phyloP scores from a whole-genome alignment of 2,329 filamentous ascomycete species.

The Beauveria caledonica region DNA sequence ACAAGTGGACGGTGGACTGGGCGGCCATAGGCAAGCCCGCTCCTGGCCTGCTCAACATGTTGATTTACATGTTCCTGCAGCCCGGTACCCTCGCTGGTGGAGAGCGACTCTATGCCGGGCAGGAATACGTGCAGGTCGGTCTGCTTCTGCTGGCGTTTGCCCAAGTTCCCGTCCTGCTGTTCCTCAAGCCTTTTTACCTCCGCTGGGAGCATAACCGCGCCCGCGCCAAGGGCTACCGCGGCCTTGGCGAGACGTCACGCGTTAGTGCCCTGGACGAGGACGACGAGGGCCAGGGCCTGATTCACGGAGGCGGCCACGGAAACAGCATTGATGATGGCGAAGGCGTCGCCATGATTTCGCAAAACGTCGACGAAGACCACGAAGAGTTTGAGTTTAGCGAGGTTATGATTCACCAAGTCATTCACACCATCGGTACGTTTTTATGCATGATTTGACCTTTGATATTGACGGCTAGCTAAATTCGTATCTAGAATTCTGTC shows the following conservation, averaged over 20 bases:
- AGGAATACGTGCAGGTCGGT: conserved; percentile 65
- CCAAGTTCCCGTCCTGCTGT: conserved; percentile 84
- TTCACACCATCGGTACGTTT: conserved; percentile 87
- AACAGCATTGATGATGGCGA: conserved; percentile 59
- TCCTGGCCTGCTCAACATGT: conserved; percentile 91
- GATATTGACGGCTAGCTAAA: conserved; percentile 20
- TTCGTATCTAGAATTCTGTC: conserved; percentile 69
- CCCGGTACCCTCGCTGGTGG: conserved; percentile 56
- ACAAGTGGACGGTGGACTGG: conserved; percentile 97
- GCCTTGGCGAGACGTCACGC: conserved; percentile 79
- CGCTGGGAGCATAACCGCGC: conserved; percentile 88
- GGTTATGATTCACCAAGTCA: conserved; percentile 97
- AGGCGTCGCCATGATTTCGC: conserved; percentile 78
- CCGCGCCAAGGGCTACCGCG: conserved; percentile 81
- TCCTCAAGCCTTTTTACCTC: conserved; percentile 93
- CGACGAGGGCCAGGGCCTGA: conserved; percentile 54
- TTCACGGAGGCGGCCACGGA: conserved; percentile 46
- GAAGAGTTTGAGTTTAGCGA: conserved; percentile 97
- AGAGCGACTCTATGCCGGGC: conserved; percentile 69
- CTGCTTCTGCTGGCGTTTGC: conserved; percentile 73
- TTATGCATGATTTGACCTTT: neutral
- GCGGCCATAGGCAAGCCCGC: conserved; percentile 51
- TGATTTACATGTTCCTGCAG: conserved; percentile 98
- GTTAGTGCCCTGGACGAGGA: conserved; percentile 89
- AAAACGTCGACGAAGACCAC: conserved; percentile 77